Base-by-base conservation (phyloP, 2,329 filamentous ascomycete species). In the Pseudocercospora fuligena region DNA sequence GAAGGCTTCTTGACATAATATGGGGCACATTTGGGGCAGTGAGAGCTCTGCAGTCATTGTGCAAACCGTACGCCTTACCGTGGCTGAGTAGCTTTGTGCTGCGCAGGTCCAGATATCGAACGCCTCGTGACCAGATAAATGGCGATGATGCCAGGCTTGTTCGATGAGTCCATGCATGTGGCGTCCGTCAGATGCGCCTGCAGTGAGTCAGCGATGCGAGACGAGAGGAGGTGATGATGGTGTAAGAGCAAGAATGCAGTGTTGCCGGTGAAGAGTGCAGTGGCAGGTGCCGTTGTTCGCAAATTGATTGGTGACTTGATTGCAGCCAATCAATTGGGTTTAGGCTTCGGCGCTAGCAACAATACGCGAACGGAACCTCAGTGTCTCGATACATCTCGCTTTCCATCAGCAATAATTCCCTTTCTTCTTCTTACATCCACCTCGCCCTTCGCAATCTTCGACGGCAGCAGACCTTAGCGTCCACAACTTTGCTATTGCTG, bases 341-440 rank as follows among this genome's bases (percentile, higher is more conserved):
- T 43, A 43, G 40, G 40, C 40, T 43, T 43, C 19, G 2, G 40
- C 40, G 40, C 40, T 43, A 43, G 16, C 40, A 43, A 43, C 40
- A 43, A 43, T 43, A 43, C 40, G 31, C 25, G 36, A 31, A 29
- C 56, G 56, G 29, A 12, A 19, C 29, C 29, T 58, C 16, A 58
- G 56, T 21, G 5, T 56, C 53, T 23, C 53, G 53, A 56, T 43
- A 43, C 53, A 29, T 29, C 12, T 58, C 25, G n/a, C 29, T 40
- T 23, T 40, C 31, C 56, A 58, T 25, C 6, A 29, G 14, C 14
- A 29, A 23, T 60, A 29, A 23, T 60, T 29, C n/a, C 58, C 29
- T 49, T 27, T 40, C 23, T 51, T 61, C 27, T 56, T 19, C 27
- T n/a, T 56, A 61, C 43, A 49, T 51, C 59, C 1, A 61, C 59